Evolutionary conservation across 1,284 basidiomycete genomes (phyloP), one percentile per base, ranked within the genome.

Genomic region (Rhodotorula sp.): DNA sequence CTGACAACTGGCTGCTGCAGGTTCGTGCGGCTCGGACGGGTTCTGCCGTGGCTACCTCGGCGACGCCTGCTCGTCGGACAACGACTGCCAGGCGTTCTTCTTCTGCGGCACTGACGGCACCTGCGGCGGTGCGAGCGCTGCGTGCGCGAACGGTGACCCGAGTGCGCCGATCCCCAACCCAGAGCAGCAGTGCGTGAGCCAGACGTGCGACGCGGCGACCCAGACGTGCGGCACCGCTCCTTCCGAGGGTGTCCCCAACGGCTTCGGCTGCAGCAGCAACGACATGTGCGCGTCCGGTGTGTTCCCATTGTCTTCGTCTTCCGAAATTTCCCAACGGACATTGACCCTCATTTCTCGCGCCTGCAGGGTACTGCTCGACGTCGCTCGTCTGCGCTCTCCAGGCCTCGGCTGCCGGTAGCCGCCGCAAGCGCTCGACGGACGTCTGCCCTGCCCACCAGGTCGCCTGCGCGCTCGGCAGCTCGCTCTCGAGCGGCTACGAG

Each of bases 21-120:
- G 75, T 16, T 70, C 75, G 9, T 76, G 75, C 66, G 68, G 67
- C 13, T 58, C 63, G 13, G 45, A 68, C 52, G 70, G 75, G 19
- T 55, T 34, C 41, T 76, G 75, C 65, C 53, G 53, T 16, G 75
- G 75, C 17, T 76, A 72, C 69, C 64, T 74, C 27, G 75, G 75
- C 46, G 73, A 74, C 52, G 52, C 73, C 3, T 76, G 75, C 71
- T 55, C 72, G 42, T 55, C 52, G 52, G 55, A 76, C 64, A 69
- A 45, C 25, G 71, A 74, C 63, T 76, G 75, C 64, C 70, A 74
- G 58, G 75, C 75, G n/a, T 76, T 76, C 73, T 74, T 76, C 66
- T 76, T 76, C 68, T 76, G 75, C 68, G 73, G 73, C 2, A 70
- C 68, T 3, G 71, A 69, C 46, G 66, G 68, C 21, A 70, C 59